Base-by-base conservation (phyloP, 768 basidiomycete genomes). In the Atractiella rhizophila region DNA sequence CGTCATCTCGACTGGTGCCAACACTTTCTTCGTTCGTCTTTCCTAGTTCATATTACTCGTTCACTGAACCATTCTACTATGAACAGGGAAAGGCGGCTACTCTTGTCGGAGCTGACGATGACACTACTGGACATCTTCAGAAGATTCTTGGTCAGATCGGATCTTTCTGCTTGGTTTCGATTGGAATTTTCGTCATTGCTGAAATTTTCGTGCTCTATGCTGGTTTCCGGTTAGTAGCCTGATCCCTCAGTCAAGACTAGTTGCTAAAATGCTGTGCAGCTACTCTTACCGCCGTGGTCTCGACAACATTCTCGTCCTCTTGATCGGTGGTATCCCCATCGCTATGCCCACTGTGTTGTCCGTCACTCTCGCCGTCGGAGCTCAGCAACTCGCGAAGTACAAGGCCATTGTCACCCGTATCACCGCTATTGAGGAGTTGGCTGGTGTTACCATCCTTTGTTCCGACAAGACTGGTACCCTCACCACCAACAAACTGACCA, bases 341-440 rank as follows among this genome's bases (percentile, higher is more conserved):
- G 88, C 88, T 59, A 96, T 96, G 88, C 88, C 88, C 51, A 96
- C 88, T 46, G 86, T 94, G 50, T 63, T 96, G 46, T 91, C 85
- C 42, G 88, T 94, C 64, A 94, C 88, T 18, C 81, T 94, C 57
- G 88, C 88, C 39, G 86, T 96, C 57, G 88, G 88, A 63, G 88
- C 88, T 29, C 85, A 91, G 63, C 88, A 96, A 59, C 74, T 96
- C 50, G 86, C 88, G 54, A 86, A 86, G 68, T 81, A 94, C 71
- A 91, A 96, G 69, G 88, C 88, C 50, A 94, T 91, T 51, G 88
- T 96, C 61, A 96, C 88, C 40, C 86, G 86, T 68, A 96, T 96
- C 65, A 96, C 88, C 18, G 88, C 88, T 50, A 96, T 96, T 44
- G 88, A 96, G 60, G 86, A 94, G 60, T 67, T 96, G 51, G 88